Conservation (phyloP, 1,139 yeast species). For the Suhomyces ambrosiae region DNA sequence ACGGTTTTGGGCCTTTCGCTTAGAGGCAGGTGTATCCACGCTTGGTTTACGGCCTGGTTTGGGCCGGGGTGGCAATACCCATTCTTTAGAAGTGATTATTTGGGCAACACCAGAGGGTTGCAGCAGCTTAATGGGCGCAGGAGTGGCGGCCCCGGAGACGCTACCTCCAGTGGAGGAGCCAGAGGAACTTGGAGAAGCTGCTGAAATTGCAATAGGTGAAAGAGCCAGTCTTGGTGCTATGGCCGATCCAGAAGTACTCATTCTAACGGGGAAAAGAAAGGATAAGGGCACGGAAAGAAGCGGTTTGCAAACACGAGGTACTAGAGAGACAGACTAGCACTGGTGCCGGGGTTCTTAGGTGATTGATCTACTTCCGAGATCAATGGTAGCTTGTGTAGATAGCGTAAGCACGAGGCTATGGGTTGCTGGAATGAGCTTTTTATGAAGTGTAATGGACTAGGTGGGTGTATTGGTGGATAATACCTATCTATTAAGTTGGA, state of each 20-base stretch:
- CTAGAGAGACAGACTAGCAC: background rate
- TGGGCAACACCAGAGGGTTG: constrained; percentile 24
- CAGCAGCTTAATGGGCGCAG: constrained; percentile 1
- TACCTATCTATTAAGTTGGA: too few relatives aligned
- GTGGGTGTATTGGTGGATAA: too few relatives aligned
- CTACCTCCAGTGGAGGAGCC: background rate
- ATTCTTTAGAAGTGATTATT: constrained; percentile 77
- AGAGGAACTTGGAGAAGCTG: constrained; percentile 7
- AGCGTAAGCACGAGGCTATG: too few relatives aligned
- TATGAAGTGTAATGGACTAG: too few relatives aligned
- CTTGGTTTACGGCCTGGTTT: constrained; percentile 91
- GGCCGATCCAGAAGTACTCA: constrained; percentile 10
- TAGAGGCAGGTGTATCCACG: constrained; percentile 69
- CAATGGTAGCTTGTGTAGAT: too few relatives aligned
- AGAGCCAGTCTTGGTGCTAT: constrained; percentile 45
- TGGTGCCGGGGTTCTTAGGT: background rate
- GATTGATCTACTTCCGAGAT: background rate
- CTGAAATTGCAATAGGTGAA: constrained; percentile 31
- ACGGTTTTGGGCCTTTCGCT: constrained; percentile 88
- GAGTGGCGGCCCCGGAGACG: background rate
- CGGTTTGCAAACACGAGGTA: background rate
- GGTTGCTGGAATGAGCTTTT: background rate
- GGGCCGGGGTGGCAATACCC: constrained; percentile 91
- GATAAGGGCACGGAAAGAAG: background rate
- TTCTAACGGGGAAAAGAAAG: background rate